Conservation (phyloP, 805 yeast genomes). For the Candida lessepsii region DNA sequence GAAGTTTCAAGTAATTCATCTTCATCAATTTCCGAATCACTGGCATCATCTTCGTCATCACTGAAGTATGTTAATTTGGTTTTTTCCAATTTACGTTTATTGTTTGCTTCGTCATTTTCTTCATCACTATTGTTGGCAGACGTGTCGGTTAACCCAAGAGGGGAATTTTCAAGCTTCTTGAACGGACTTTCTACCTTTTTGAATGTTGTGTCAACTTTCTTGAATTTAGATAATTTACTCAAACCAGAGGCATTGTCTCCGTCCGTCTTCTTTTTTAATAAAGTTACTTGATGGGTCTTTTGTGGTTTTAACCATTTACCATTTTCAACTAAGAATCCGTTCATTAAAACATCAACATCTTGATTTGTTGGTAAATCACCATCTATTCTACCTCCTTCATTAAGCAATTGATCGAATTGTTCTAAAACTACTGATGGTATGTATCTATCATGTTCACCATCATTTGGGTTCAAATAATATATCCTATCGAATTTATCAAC, state of each 20-base stretch:
- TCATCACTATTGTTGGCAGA: slow-evolving; percentile 41
- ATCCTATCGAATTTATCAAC: slow-evolving; percentile 42
- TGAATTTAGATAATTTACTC: not conserved
- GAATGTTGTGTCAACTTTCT: not conserved
- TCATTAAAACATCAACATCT: slow-evolving; percentile 60
- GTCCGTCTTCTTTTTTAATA: slow-evolving; percentile 24
- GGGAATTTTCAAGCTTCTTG: slow-evolving; percentile 11
- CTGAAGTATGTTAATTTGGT: slow-evolving; percentile 57
- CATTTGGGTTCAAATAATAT: slow-evolving; percentile 56
- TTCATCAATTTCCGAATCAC: slow-evolving; percentile 39
- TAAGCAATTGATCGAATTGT: slow-evolving; percentile 33
- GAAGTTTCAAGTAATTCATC: slow-evolving; percentile 36
- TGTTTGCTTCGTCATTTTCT: slow-evolving; percentile 39
- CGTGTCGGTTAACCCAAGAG: slow-evolving; percentile 43
- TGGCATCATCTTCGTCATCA: slow-evolving; percentile 50
- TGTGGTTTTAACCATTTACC: slow-evolving; percentile 56
- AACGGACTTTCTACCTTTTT: slow-evolving; percentile 10
- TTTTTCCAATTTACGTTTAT: slow-evolving; percentile 44
- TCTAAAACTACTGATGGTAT: slow-evolving; percentile 35
- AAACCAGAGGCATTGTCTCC: not conserved
- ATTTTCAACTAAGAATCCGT: slow-evolving; percentile 56
- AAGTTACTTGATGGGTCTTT: slow-evolving; percentile 29
- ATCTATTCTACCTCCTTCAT: slow-evolving; percentile 44
- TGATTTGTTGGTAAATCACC: slow-evolving; percentile 56
- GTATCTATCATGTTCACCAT: slow-evolving; percentile 34